These are phyloP conservation scores for Cochlearia excelsa DNA, from an alignment of 345 rosid species.

Conservation along the genomic window DNA sequence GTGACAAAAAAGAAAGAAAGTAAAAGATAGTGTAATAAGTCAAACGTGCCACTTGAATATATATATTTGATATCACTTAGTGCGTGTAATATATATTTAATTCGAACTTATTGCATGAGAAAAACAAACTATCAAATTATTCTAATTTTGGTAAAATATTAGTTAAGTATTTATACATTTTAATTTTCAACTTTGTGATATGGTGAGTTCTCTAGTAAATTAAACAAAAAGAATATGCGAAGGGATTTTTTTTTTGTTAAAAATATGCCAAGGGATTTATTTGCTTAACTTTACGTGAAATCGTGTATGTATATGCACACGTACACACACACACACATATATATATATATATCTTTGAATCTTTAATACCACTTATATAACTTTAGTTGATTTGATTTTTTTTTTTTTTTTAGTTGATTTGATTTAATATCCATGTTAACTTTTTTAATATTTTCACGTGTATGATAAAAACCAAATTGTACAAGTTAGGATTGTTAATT, in stretches of 20 bases:
- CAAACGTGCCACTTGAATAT: slow-evolving; percentile 24
- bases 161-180: neutral
- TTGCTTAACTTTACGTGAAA: slow-evolving; percentile 6
- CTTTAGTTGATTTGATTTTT: no score
- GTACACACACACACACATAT: slow-evolving; percentile 4
- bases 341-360: no score
- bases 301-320: slow-evolving; percentile 13
- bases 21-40: slow-evolving; percentile 8
- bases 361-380: slow-evolving; percentile 4
- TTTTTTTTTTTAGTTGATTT: no score
- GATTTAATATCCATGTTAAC: no score
- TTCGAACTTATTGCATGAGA: slow-evolving; percentile 2
- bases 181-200: neutral
- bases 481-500: neutral
- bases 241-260: slow-evolving; percentile 21
- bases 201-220: slow-evolving; percentile 15
- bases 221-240: slow-evolving; percentile 13
- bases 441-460: no score
- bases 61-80: slow-evolving; percentile 20
- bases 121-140: no score
- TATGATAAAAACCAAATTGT: no score
- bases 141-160: no score
- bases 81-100: slow-evolving; percentile 24
- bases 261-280: slow-evolving; percentile 22
- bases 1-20: neutral